Evolutionary conservation across 2,329 filamentous ascomycete genomes (phyloP).

Genomic region (Aspergillus sp.): DNA sequence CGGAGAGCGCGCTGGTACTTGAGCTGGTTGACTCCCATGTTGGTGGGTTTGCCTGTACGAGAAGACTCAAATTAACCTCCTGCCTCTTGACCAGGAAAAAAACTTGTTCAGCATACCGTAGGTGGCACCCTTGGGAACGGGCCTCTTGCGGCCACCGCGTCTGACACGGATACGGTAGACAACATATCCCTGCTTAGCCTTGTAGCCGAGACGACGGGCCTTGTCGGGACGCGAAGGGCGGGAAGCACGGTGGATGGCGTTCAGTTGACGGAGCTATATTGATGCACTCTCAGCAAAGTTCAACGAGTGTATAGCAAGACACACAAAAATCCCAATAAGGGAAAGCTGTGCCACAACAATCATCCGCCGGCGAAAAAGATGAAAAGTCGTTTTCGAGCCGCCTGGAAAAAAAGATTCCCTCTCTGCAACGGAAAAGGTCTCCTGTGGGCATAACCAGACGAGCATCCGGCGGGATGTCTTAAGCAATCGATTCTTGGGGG

Average conservation of each 20-base stretch:
- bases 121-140: conserved; percentile 95
- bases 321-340: conserved; percentile 38
- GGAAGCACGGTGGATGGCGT: conserved; percentile 99
- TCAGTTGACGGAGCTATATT: conserved; percentile 99
- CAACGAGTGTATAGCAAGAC: conserved; percentile 98
- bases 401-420: conserved; percentile 35
- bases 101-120: conserved; percentile 70
- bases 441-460: conserved; percentile 41
- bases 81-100: background rate
- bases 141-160: conserved; percentile 98
- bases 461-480: conserved; percentile 42
- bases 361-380: conserved; percentile 39
- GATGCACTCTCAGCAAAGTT: conserved; percentile 99
- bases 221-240: conserved; percentile 99
- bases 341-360: conserved; percentile 55
- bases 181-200: conserved; percentile 99
- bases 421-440: conserved; percentile 29
- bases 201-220: conserved; percentile 99
- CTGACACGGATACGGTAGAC: conserved; percentile 99
- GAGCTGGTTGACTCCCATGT: conserved; percentile 99
- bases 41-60: conserved; percentile 93
- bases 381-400: conserved; percentile 30
- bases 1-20: conserved; percentile 99
- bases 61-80: conserved; percentile 24
- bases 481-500: conserved; percentile 40